A percentile compares a stretch with the other conserved stretches of the same genome.
Evolutionary conservation across 768 basidiomycete genomes (phyloP).

Genomic region (Serendipita sp.): DNA sequence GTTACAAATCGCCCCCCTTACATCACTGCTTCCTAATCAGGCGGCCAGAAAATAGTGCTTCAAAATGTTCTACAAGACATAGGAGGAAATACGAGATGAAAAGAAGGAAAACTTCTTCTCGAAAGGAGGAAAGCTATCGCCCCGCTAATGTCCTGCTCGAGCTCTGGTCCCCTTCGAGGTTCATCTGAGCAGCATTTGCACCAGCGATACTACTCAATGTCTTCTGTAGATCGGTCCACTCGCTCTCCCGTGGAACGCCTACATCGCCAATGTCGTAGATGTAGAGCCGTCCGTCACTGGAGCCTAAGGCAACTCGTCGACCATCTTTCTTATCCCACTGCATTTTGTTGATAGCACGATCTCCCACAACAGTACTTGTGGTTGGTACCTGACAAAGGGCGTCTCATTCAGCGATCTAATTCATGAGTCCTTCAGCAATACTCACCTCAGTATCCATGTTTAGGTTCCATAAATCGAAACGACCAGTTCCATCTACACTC

Average conservation of each 20-base stretch:
- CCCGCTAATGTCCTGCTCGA: slow-evolving; percentile 1
- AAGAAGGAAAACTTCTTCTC: not conserved
- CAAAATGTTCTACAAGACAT: not conserved
- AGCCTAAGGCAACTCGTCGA: slow-evolving; percentile 74
- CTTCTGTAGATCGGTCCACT: slow-evolving; percentile 90
- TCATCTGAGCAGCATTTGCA: slow-evolving; percentile 23
- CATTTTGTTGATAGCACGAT: slow-evolving; percentile 84
- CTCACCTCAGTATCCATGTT: slow-evolving; percentile 92
- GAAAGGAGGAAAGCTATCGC: not conserved
- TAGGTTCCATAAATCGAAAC: slow-evolving; percentile 95
- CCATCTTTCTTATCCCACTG: slow-evolving; percentile 93
- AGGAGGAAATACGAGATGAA: not conserved
- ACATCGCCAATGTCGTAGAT: slow-evolving; percentile 92
- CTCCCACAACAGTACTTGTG: slow-evolving; percentile 71
- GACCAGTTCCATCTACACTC: slow-evolving; percentile 84
- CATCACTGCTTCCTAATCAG: not conserved
- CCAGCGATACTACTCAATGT: slow-evolving; percentile 54
- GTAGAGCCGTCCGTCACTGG: slow-evolving; percentile 83
- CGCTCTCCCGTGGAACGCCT: slow-evolving; percentile 72
- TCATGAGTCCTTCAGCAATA: slow-evolving; percentile 9
- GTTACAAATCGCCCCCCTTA: not conserved
- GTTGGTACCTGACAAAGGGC: slow-evolving; percentile 60
- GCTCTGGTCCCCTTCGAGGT: not conserved
- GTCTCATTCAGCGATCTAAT: not conserved
- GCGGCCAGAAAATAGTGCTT: not conserved